These are phyloP conservation scores for Raphanus raphanistrum DNA, from an alignment of 345 rosid species.

Conservation along the genomic window DNA sequence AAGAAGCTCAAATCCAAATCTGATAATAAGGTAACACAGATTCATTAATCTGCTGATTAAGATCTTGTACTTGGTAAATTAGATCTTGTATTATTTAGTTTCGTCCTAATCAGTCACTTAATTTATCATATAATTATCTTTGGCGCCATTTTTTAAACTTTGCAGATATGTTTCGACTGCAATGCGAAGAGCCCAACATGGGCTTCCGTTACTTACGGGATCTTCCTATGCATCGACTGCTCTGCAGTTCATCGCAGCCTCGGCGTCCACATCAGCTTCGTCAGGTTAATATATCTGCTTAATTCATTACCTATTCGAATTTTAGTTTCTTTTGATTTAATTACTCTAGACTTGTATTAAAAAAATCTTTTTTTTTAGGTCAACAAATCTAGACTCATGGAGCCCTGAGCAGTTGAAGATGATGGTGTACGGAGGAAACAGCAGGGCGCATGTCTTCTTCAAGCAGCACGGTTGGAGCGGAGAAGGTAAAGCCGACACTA, in stretches of 20 bases:
- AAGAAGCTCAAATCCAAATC: slow-evolving; percentile 79
- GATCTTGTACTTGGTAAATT: background rate
- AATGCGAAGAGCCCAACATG: slow-evolving; percentile 95
- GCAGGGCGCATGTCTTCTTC: slow-evolving; percentile 86
- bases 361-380: slow-evolving; percentile 46
- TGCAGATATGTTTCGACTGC: slow-evolving; percentile 91
- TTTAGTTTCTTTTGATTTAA: background rate
- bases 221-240: slow-evolving; percentile 96
- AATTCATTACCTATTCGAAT: no score
- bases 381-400: slow-evolving; percentile 97
- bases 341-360: background rate
- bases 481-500: slow-evolving; percentile 90
- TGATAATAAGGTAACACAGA: slow-evolving; percentile 73
- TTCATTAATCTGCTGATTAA: background rate
- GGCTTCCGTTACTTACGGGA: slow-evolving; percentile 96
- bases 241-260: slow-evolving; percentile 96
- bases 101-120: no score
- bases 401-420: slow-evolving; percentile 76
- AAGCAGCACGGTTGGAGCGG: slow-evolving; percentile 97
- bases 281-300: slow-evolving; percentile 51
- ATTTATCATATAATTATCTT: no score
- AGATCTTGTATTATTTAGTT: no score
- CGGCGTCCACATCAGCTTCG: slow-evolving; percentile 95
- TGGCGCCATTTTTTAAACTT: background rate
- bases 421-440: slow-evolving; percentile 89